Base-by-base conservation (phyloP, 257 asterid genomes). In the Solanum paucissectum region DNA sequence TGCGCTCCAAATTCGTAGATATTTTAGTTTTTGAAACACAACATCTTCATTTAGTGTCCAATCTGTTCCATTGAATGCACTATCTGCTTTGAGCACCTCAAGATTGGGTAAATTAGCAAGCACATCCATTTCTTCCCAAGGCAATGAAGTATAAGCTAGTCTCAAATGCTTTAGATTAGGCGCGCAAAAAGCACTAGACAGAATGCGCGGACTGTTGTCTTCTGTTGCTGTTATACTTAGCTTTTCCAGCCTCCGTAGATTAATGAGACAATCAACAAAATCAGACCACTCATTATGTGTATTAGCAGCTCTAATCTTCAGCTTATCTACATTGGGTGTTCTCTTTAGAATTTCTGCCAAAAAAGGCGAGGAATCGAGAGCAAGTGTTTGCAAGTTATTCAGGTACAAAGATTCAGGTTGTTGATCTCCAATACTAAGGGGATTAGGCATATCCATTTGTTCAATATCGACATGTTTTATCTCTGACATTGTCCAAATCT, bases 181-280 rank as follows among this genome's bases (percentile, higher is more conserved):
- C 1, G 8, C 27, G 20, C 0, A 46, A 16, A 83, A 11, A 9
- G 60, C 32, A 12, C 21, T 36, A 5, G 83, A n/a, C 2, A 74
- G 33, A 20, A 0, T 23, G 18, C 7, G 0, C 0, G 3, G 6
- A 0, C 29, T 7, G 7, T 2, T 42, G 8, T 13, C 20, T 2
- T 2, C 4, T 46, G 12, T 1, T 25, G 40, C 68, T n/a, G 8
- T 14, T 46, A 81, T 25, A 4, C 7, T 14, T 3, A 81, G 4
- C 12, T 3, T 46, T 8, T n/a, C 85, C 1, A 46, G 5, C 12
- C 37, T 1, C 40, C 7, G 10, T 23, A 16, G 69, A 27, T 27
- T 38, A 55, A 27, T 1, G 44, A 49, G 40, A 82, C 16, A 14
- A 27, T 49, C 86, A 82, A 81, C 3, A 49, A 46, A 12, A 46